Evolutionary conservation across 1,284 basidiomycete genomes (phyloP).

Genomic region (Ceraceosorus guamensis): DNA sequence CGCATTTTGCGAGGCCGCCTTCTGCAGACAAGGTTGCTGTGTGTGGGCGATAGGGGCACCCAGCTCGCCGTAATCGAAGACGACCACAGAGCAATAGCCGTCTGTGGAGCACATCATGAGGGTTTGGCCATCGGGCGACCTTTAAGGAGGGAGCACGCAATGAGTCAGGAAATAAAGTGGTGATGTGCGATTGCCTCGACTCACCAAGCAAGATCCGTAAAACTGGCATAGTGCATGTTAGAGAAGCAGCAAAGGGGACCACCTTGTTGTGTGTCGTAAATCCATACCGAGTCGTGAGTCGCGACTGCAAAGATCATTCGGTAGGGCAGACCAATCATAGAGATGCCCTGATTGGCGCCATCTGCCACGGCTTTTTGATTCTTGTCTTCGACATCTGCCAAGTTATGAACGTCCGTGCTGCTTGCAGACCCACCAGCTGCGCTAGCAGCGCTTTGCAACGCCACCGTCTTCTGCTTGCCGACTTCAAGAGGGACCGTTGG

Average conservation of each 20-base stretch:
- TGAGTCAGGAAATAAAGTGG: background rate
- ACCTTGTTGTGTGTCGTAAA: slow-evolving; percentile 95
- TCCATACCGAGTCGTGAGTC: slow-evolving; percentile 88
- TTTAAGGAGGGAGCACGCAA: slow-evolving; percentile 44
- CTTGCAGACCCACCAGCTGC: background rate
- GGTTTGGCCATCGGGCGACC: slow-evolving; percentile 91
- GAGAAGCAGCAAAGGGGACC: slow-evolving; percentile 85
- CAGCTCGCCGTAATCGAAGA: slow-evolving; percentile 72
- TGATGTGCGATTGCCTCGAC: slow-evolving; percentile 50
- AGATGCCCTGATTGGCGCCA: slow-evolving; percentile 36
- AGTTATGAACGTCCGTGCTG: too few species aligned
- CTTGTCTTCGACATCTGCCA: too few species aligned
- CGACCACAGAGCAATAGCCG: slow-evolving; percentile 90
- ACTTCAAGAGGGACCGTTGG: slow-evolving; percentile 61
- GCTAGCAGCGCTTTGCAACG: slow-evolving; percentile 7
- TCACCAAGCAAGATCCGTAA: slow-evolving; percentile 92
- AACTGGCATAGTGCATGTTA: slow-evolving; percentile 93
- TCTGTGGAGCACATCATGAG: slow-evolving; percentile 86
- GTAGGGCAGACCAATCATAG: slow-evolving; percentile 82
- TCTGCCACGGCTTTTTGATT: background rate
- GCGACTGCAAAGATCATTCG: slow-evolving; percentile 92
- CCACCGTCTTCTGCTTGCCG: slow-evolving; percentile 59
- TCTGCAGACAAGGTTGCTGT: slow-evolving; percentile 29
- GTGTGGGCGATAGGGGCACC: slow-evolving; percentile 55
- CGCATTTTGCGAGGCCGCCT: slow-evolving; percentile 9